Base-by-base conservation (phyloP, 164 flowering plant species). In the Vitis amurensis region DNA sequence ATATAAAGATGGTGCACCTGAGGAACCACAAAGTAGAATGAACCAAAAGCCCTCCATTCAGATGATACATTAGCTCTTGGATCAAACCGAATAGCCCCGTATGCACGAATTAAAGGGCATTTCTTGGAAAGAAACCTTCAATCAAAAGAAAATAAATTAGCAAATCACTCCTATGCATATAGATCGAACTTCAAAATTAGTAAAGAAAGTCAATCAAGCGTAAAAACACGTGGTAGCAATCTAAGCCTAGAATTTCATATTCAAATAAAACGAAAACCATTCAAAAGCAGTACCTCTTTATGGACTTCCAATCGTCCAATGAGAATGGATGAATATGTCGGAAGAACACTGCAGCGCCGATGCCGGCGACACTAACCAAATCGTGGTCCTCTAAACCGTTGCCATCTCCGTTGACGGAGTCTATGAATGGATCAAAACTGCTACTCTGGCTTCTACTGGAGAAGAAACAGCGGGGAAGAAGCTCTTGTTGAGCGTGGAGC, bases 41-140 rank as follows among this genome's bases (percentile, higher is more conserved):
- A 90, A 64, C 98, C 97, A 76, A 95, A 95, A 60, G 76, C 78
- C 71, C 83, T 76, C 99, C 99, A 95, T 71, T 95, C 99, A 8
- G 87, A 53, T 4, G 94, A 82, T 52, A 86, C 72, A 12, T 79
- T 68, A 59, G 87, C 83, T 67, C 70, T 80, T 50, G 89, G 82
- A 79, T 95, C 97, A 71, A 95, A 95, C 4, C 99, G 91, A n/a
- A 95, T 89, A 10, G 89, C 97, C 49, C 99, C 99, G 79, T 95
- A 95, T 27, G 97, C 97, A 68, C 98, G 94, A 73, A 95, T 86
- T 27, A 90, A 63, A 47, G 99, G 98, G 69, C 87, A 88, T 53
- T 81, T 83, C 76, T 80, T 84, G 11, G 94, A 93, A 16, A 95
- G 76, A 76, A 91, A 95, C 86, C 99, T 94, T 72, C 71, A 76